Evolutionary conservation across 805 yeast genomes (phyloP).

Genomic region (Kuraishia capsulata): DNA sequence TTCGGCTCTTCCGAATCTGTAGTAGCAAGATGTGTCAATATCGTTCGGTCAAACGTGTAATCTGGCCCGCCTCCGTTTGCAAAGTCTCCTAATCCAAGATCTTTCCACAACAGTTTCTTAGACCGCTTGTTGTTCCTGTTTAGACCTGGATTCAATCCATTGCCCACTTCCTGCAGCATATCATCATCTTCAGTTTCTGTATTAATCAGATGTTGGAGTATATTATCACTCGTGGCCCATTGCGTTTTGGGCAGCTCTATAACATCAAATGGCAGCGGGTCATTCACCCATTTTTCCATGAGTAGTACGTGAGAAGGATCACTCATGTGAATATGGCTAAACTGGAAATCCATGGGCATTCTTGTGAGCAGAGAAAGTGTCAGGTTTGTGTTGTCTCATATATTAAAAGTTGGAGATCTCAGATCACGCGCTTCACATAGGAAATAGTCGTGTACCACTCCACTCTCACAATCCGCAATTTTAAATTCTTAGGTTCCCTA

Average conservation of each 20-base stretch:
- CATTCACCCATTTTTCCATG: slow-evolving; percentile 21
- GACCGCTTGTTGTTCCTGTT: not conserved
- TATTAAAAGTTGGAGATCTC: too few species aligned
- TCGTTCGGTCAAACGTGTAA: not conserved
- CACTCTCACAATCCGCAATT: too few species aligned
- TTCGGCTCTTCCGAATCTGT: not conserved
- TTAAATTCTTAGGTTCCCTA: too few species aligned
- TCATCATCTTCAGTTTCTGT: not conserved
- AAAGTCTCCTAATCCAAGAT: not conserved
- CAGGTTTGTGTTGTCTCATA: too few species aligned
- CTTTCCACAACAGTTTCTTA: not conserved
- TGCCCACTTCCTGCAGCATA: not conserved
- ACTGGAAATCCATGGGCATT: slow-evolving; percentile 19
- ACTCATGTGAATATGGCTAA: slow-evolving; percentile 19
- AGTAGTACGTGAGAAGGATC: slow-evolving; percentile 19
- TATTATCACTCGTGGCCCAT: not conserved
- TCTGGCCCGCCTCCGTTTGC: not conserved
- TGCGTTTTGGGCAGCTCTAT: slow-evolving; percentile 12
- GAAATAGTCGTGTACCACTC: too few species aligned
- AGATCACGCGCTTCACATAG: too few species aligned
- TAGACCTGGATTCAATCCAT: too few species aligned
- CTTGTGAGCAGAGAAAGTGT: too few species aligned
- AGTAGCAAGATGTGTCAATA: not conserved
- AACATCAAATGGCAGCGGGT: slow-evolving; percentile 21
- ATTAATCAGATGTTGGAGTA: not conserved